Percentiles rank a stretch among this genome's conserved stretches.
phyloP scores from a whole-genome alignment of 441 rosid species.

The Adansonia rubrostipa region DNA sequence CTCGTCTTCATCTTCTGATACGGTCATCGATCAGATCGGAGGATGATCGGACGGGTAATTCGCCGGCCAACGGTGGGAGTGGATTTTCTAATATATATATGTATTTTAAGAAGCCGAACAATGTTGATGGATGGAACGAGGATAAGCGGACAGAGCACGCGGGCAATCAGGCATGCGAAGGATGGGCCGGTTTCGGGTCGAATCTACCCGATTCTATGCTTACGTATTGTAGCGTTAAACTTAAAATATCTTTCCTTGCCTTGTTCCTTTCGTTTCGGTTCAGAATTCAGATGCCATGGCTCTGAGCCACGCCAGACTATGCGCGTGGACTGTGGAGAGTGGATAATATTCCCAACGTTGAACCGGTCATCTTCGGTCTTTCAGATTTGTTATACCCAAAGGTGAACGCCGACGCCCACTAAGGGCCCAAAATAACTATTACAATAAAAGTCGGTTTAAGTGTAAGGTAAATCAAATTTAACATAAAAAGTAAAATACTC shows the following conservation, averaged over 20 bases:
- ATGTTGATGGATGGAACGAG: background rate
- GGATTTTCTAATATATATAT: background rate
- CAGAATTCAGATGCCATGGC: background rate
- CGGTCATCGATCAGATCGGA: constrained; percentile 41
- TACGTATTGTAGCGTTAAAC: background rate
- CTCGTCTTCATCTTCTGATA: constrained; percentile 75
- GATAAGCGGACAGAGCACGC: background rate
- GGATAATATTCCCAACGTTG: background rate
- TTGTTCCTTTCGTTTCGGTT: background rate
- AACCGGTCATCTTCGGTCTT: too few species aligned
- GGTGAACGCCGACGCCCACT: too few species aligned
- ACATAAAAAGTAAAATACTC: too few species aligned
- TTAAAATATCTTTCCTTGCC: background rate
- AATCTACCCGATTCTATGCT: constrained; percentile 16
- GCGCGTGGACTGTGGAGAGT: too few species aligned
- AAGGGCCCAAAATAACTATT: too few species aligned
- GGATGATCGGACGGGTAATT: constrained; percentile 14
- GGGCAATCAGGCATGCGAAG: background rate
- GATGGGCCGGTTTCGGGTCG: constrained; percentile 4
- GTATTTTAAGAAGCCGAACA: background rate
- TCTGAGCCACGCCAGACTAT: background rate
- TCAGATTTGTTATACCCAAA: too few species aligned
- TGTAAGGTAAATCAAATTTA: too few species aligned
- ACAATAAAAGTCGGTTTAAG: too few species aligned
- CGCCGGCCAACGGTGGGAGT: background rate